phyloP scores from a whole-genome alignment of 2,329 filamentous ascomycete species.

The Cercospora zeae-maydis region DNA sequence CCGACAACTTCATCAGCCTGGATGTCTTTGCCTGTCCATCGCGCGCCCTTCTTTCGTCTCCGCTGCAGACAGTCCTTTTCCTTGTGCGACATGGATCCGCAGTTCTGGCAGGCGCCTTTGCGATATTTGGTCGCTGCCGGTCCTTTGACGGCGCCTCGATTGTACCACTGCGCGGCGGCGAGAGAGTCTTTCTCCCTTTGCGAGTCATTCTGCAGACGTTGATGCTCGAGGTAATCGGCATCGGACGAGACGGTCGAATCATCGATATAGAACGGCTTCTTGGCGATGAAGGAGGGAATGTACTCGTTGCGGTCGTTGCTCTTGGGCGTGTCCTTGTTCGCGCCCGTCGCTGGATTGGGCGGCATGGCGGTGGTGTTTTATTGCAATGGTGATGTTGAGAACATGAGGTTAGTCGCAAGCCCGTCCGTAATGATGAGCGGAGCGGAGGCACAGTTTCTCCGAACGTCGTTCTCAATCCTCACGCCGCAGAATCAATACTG shows the following conservation, averaged over 20 bases:
- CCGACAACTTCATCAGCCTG: constrained; percentile 86
- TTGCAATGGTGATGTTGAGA: background rate
- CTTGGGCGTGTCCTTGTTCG: constrained; percentile 62
- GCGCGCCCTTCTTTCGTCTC: constrained; percentile 83
- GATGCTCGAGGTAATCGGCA: constrained; percentile 92
- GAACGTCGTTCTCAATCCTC: constrained; percentile 1
- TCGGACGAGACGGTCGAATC: constrained; percentile 63
- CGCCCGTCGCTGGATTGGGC: constrained; percentile 49
- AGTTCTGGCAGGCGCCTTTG: constrained; percentile 98
- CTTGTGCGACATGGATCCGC: constrained; percentile 94
- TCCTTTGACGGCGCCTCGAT: constrained; percentile 71
- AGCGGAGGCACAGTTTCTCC: background rate
- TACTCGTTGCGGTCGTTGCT: constrained; percentile 94
- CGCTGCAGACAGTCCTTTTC: constrained; percentile 88
- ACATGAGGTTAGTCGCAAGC: background rate
- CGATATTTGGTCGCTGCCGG: constrained; percentile 93
- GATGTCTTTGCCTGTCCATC: constrained; percentile 89
- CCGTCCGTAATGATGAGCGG: background rate
- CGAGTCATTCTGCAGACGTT: constrained; percentile 66
- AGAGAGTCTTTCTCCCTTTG: constrained; percentile 56
- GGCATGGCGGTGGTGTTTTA: constrained; percentile 30
- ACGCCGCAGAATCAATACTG: constrained; percentile 7
- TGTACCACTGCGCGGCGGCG: constrained; percentile 81
- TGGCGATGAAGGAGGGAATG: constrained; percentile 96
- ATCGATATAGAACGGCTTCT: constrained; percentile 92